A percentile compares a stretch with the other conserved stretches of the same genome.
phyloP scores from a whole-genome alignment of 495 filamentous ascomycete species.

The Aspergillus homomorphus region DNA sequence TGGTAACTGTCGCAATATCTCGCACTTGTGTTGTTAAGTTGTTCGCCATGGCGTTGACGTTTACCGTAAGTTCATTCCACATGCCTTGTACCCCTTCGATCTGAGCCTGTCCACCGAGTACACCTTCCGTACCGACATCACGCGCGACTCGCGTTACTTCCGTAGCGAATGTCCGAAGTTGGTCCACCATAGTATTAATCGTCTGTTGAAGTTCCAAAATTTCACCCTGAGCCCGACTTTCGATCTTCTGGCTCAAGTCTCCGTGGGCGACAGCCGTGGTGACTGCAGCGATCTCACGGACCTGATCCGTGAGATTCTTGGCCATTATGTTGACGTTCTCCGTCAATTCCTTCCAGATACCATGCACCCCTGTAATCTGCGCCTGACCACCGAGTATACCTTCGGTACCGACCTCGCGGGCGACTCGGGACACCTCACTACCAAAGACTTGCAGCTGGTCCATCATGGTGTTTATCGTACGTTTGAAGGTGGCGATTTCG shows the following conservation, averaged over 20 bases:
- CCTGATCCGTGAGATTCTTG: constrained; percentile 76
- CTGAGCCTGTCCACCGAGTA: constrained; percentile 93
- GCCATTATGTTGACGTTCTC: constrained; percentile 99
- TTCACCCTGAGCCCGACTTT: constrained; percentile 89
- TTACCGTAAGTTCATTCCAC: constrained; percentile 97
- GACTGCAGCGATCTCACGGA: constrained; percentile 95
- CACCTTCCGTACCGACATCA: constrained; percentile 96
- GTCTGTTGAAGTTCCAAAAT: constrained; percentile 96
- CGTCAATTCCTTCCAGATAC: constrained; percentile 97
- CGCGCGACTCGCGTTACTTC: constrained; percentile 95
- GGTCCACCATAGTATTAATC: constrained; percentile 99
- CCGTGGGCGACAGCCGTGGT: constrained; percentile 96
- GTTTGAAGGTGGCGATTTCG: constrained; percentile 98
- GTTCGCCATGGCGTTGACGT: constrained; percentile 98
- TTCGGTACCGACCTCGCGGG: constrained; percentile 95
- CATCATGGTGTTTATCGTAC: constrained; percentile 97
- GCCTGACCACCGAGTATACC: constrained; percentile 96
- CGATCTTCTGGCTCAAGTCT: constrained; percentile 94
- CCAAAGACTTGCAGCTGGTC: constrained; percentile 97
- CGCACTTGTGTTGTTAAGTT: constrained; percentile 97
- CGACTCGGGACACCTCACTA: constrained; percentile 93
- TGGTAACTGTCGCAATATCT: constrained; percentile 98
- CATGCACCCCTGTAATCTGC: constrained; percentile 88
- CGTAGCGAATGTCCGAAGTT: constrained; percentile 92
- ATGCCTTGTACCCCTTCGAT: constrained; percentile 82